Evolutionary conservation across 2,329 filamentous ascomycete genomes (phyloP).

Genomic region (Fusarium nelsonii): DNA sequence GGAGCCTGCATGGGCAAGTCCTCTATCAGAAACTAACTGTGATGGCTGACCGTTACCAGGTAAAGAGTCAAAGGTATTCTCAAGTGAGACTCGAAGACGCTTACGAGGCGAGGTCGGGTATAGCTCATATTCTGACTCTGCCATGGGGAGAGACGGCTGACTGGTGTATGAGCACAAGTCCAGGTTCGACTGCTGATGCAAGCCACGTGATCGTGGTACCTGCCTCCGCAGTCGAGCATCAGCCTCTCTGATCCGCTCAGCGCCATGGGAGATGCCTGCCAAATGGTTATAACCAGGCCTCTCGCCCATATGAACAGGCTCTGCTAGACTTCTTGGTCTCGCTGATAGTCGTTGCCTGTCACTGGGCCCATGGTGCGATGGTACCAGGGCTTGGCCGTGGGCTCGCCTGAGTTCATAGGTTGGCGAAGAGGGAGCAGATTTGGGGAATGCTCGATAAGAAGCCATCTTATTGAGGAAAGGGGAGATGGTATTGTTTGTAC

Average conservation of each 20-base stretch:
- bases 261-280: conserved; percentile 1
- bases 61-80: not conserved
- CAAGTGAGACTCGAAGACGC: conserved; percentile 12
- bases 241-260: conserved; percentile 5
- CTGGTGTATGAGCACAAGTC: not conserved
- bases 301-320: not conserved
- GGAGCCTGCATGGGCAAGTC: conserved; percentile 36
- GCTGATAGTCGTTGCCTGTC: not conserved
- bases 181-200: conserved; percentile 2
- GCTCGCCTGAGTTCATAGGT: conserved; percentile 1
- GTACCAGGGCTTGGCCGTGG: not conserved
- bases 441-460: conserved; percentile 2
- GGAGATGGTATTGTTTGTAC: not conserved
- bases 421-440: conserved; percentile 7
- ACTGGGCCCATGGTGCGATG: not conserved
- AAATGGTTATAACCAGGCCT: not conserved
- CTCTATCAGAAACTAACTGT: not conserved
- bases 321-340: not conserved
- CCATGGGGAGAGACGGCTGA: not conserved
- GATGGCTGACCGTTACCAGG: not conserved
- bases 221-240: conserved; percentile 3
- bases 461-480: conserved; percentile 19
- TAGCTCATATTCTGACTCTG: conserved; percentile 2
- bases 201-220: conserved; percentile 16
- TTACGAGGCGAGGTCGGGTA: conserved; percentile 16